phyloP scores from a whole-genome alignment of 495 filamentous ascomycete genomes.

The Hyphodiscus hymeniophilus region DNA sequence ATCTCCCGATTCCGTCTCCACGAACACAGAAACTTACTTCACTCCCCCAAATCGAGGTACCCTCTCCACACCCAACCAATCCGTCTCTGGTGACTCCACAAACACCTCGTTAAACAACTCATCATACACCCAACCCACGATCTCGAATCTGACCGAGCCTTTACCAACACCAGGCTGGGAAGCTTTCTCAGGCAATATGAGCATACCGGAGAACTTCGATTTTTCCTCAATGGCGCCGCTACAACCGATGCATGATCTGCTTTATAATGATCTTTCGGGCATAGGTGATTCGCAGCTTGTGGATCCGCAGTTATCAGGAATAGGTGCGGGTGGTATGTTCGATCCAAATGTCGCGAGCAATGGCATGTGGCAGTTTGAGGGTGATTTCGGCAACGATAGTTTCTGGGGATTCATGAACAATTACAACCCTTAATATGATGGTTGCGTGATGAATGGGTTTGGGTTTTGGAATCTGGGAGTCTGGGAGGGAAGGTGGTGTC shows the following conservation, averaged over 20 bases:
- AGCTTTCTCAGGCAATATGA: slow-evolving; percentile 1
- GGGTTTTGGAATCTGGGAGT: too few relatives aligned
- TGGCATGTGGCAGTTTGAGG: slow-evolving; percentile 34
- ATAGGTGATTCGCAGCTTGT: slow-evolving; percentile 14
- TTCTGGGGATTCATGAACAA: slow-evolving; percentile 47
- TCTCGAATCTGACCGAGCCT: slow-evolving; percentile 11
- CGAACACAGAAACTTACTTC: neutral
- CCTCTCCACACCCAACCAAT: neutral
- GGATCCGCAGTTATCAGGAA: neutral
- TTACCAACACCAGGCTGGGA: slow-evolving; percentile 7
- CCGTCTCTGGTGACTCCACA: neutral
- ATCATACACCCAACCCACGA: slow-evolving; percentile 15
- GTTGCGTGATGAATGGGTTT: too few relatives aligned
- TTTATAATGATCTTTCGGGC: slow-evolving; percentile 40
- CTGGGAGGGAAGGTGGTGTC: too few relatives aligned
- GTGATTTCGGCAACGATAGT: slow-evolving; percentile 43
- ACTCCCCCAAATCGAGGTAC: neutral
- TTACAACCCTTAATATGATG: slow-evolving; percentile 24
- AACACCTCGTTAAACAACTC: slow-evolving; percentile 8
- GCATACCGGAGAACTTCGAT: slow-evolving; percentile 30
- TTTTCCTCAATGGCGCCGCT: slow-evolving; percentile 42
- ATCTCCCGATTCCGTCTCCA: neutral
- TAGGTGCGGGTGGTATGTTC: neutral
- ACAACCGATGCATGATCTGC: slow-evolving; percentile 43
- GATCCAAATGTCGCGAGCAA: slow-evolving; percentile 12